phyloP scores from a whole-genome alignment of 805 yeast species.

The Ascoidea rubescens region DNA sequence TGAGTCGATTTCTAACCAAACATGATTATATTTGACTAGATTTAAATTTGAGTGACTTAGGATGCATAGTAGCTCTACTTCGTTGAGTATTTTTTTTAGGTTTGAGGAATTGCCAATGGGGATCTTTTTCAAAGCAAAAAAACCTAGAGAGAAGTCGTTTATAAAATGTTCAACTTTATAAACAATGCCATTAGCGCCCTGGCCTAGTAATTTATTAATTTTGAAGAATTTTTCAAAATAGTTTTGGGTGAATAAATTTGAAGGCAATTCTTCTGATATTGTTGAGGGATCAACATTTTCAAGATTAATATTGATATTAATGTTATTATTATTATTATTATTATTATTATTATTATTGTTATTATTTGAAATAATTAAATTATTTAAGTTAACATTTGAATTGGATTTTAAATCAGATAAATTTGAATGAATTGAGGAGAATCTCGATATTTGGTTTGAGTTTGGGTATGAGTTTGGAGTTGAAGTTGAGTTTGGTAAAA shows the following conservation, averaged over 20 bases:
- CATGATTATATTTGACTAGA: constrained; percentile 77
- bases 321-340: no score
- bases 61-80: constrained; percentile 55
- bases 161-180: constrained; percentile 68
- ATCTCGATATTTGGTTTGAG: no score
- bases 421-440: no score
- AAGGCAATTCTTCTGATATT: constrained; percentile 21
- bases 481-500: no score
- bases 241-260: constrained; percentile 62
- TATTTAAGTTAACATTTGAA: neutral
- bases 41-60: constrained; percentile 37
- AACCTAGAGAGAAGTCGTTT: constrained; percentile 57
- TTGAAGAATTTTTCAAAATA: constrained; percentile 65
- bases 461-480: no score
- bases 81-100: constrained; percentile 57
- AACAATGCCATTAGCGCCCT: constrained; percentile 79
- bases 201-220: constrained; percentile 47
- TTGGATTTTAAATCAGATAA: neutral
- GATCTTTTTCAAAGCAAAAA: constrained; percentile 74
- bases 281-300: neutral
- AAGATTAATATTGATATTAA: no score
- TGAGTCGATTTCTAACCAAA: constrained; percentile 68
- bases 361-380: no score
- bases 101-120: constrained; percentile 71
- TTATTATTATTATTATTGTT: neutral